These are phyloP conservation scores for Paramecium sonneborni DNA, from an alignment of 73 alveolate species.

Conservation along the genomic window DNA sequence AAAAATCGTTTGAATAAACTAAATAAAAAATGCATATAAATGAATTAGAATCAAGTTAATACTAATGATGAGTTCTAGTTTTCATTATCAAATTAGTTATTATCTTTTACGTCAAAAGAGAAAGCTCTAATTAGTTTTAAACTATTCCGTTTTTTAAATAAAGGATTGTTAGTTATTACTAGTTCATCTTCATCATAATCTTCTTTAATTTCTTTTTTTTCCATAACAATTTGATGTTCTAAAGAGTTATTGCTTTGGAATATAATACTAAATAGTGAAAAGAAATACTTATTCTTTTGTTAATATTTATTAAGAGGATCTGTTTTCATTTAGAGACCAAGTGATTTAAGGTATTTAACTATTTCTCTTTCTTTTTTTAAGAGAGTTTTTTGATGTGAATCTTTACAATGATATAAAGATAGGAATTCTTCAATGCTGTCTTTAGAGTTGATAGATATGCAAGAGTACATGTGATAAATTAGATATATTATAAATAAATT, in stretches of 20 bases:
- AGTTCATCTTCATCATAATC: not conserved
- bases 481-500: not conserved
- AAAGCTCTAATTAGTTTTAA: not conserved
- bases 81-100: not conserved
- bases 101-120: not conserved
- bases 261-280: not conserved
- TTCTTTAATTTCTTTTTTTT: not conserved
- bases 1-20: not conserved
- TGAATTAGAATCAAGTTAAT: not conserved
- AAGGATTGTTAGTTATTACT: not conserved
- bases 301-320: not conserved
- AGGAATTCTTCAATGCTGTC: not conserved
- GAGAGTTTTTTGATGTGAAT: not conserved
- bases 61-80: not conserved
- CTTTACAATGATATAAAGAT: not conserved
- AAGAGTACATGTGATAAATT: not conserved
- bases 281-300: not conserved
- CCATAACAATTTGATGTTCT: not conserved
- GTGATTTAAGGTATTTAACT: not conserved
- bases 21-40: not conserved
- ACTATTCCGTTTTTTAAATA: not conserved
- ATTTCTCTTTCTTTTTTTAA: slow-evolving; percentile 22
- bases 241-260: not conserved
- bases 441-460: not conserved
- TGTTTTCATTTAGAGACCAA: not conserved